A percentile compares a stretch with the other conserved stretches of the same genome.
Conservation (phyloP, 169 alveolate species). For the Plasmodium billcollinsi region DNA sequence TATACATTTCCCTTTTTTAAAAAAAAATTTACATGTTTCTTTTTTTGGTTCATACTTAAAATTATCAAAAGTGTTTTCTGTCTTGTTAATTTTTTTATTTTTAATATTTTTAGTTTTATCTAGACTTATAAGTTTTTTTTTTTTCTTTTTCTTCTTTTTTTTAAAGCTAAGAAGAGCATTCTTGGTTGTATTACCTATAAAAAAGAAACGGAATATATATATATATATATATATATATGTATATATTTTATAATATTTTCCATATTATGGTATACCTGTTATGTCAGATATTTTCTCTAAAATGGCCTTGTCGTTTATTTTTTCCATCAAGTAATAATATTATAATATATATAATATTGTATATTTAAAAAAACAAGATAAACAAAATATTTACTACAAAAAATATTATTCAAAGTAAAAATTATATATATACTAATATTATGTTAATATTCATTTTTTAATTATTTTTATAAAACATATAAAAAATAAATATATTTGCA, state of each 20-base stretch:
- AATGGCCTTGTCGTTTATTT: constrained; percentile 35
- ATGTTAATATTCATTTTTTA: no score
- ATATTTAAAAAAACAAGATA: not conserved
- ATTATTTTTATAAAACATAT: no score
- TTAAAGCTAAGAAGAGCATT: not conserved
- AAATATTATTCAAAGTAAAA: not conserved
- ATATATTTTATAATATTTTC: not conserved
- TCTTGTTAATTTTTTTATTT: constrained; percentile 8
- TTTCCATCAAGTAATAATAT: constrained; percentile 32
- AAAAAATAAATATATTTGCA: no score
- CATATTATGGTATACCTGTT: constrained; percentile 21
- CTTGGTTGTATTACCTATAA: constrained; percentile 25
- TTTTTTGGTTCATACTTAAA: constrained; percentile 22
- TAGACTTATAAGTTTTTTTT: constrained; percentile 10
- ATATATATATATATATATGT: not conserved
- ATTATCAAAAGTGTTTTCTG: constrained; percentile 16
- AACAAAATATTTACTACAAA: constrained; percentile 1
- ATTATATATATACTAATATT: no score
- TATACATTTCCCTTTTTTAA: constrained; percentile 81
- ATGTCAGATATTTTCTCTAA: constrained; percentile 35
- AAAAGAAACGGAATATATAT: not conserved
- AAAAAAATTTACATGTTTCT: constrained; percentile 83
- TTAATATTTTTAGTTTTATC: constrained; percentile 3
- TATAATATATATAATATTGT: not conserved
- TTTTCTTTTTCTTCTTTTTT: constrained; percentile 26